Evolutionary conservation across 164 flowering plant genomes (phyloP).

Genomic region (Santalum album): DNA sequence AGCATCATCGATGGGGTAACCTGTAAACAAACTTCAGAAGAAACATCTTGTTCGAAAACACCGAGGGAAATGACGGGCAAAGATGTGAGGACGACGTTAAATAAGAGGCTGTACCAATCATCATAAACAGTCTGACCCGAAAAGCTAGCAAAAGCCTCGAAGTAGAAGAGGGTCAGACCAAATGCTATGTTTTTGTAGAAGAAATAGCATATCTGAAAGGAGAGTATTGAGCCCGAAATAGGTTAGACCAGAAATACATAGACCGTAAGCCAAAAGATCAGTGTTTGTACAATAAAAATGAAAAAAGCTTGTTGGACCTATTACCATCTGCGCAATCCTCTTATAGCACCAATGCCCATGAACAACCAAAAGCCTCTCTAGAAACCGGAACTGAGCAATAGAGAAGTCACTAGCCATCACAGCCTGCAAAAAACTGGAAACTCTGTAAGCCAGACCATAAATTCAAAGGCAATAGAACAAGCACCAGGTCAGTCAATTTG

Average conservation of each 20-base stretch:
- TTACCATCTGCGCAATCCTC: slow-evolving; percentile 94
- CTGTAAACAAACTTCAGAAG: slow-evolving; percentile 89
- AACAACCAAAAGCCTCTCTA: slow-evolving; percentile 80
- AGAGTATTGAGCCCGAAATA: slow-evolving; percentile 6
- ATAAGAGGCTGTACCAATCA: slow-evolving; percentile 87
- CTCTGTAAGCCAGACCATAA: too few relatives aligned
- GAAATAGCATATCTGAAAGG: slow-evolving; percentile 84
- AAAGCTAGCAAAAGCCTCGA: slow-evolving; percentile 88
- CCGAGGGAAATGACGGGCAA: slow-evolving; percentile 92
- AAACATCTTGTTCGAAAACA: slow-evolving; percentile 91
- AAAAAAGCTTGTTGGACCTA: too few relatives aligned
- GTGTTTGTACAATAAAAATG: too few relatives aligned
- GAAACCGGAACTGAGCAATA: slow-evolving; percentile 81
- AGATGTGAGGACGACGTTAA: slow-evolving; percentile 90
- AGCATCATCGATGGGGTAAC: slow-evolving; percentile 37
- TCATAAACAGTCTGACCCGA: slow-evolving; percentile 94
- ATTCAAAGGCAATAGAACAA: too few relatives aligned
- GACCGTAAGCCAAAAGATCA: too few relatives aligned
- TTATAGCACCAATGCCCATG: slow-evolving; percentile 99
- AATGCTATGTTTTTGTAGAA: slow-evolving; percentile 98
- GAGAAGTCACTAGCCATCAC: slow-evolving; percentile 96
- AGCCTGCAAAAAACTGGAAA: slow-evolving; percentile 80
- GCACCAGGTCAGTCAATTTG: too few relatives aligned
- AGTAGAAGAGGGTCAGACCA: slow-evolving; percentile 94
- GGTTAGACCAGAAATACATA: neutral